Base-by-base conservation (phyloP, 1,284 basidiomycete genomes). In the Apiotrichum porosum region DNA sequence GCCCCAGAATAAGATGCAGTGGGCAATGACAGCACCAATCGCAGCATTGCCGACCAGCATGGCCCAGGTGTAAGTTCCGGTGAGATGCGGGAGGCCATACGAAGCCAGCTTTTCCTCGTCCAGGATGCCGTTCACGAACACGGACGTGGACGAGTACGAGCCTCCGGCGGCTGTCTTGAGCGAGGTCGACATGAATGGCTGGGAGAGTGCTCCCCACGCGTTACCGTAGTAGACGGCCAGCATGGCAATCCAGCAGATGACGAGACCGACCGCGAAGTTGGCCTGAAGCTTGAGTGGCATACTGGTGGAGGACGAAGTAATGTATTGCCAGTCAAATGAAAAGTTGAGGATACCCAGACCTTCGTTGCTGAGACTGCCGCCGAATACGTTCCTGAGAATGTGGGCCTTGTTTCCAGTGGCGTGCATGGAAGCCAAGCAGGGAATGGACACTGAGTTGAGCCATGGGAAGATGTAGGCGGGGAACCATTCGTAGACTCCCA, bases 61-160 rank as follows among this genome's bases (percentile, higher is more conserved):
- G 1, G 65, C 45, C 81, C 81, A 84, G 0, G 80, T 80, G 58
- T 81, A 80, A 4, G 81, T 81, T 39, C 54, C 59, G 0, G 62
- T 52, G 3, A 71, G 38, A 19, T 51, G 55, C 2, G 68, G 68
- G 14, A 62, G 49, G 12, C 68, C 67, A 17, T 57, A 51, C 26
- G 22, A 24, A 3, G 54, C 57, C 9, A 69, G 47, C 43, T 49
- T 51, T 3, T 31, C 5, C 77, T 24, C 15, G 37, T 47, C 40
- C 18, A 52, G 55, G 15, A 63, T 18, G 22, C 56, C 59, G 18
- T 56, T 39, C 31, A 46, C 34, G 42, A 71, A 59, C 8, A 63
- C 49, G 6, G 44, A n/a, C 65, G 76, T 58, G 52, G 80, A 80
- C 57, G 79, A 76, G 80, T 56, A 65, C 32, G 44, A 31, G 37